Conservation (phyloP, 2,329 filamentous ascomycete species). For the Colletotrichum incanum region DNA sequence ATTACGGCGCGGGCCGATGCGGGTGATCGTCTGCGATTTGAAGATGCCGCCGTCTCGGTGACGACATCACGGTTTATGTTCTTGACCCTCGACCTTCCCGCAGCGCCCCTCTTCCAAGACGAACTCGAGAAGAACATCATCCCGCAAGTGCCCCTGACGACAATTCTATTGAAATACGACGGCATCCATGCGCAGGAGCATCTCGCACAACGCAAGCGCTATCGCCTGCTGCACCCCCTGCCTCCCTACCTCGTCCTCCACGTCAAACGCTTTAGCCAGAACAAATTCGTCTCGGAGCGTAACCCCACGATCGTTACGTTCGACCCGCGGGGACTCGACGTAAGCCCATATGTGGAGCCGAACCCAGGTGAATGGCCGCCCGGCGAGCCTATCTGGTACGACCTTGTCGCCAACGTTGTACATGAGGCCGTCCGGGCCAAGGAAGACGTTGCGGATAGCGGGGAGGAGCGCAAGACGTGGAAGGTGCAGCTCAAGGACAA, state of each 20-base stretch:
- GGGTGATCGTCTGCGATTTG: slow-evolving; percentile 90
- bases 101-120: slow-evolving; percentile 95
- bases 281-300: slow-evolving; percentile 96
- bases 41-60: slow-evolving; percentile 87
- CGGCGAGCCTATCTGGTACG: slow-evolving; percentile 91
- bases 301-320: slow-evolving; percentile 99
- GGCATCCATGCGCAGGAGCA: slow-evolving; percentile 90
- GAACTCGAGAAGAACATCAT: slow-evolving; percentile 97
- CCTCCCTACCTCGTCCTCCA: slow-evolving; percentile 94
- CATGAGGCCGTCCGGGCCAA: slow-evolving; percentile 83
- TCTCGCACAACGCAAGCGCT: slow-evolving; percentile 88
- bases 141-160: slow-evolving; percentile 87
- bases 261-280: slow-evolving; percentile 96
- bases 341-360: slow-evolving; percentile 92
- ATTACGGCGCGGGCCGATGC: slow-evolving; percentile 93
- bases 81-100: slow-evolving; percentile 91
- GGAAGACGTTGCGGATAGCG: slow-evolving; percentile 91
- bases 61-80: slow-evolving; percentile 88
- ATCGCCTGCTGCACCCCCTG: slow-evolving; percentile 89
- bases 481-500: slow-evolving; percentile 91
- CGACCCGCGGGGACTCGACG: slow-evolving; percentile 85
- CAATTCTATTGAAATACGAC: slow-evolving; percentile 93
- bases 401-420: slow-evolving; percentile 94
- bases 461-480: slow-evolving; percentile 91
- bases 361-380: slow-evolving; percentile 79